Base-by-base conservation (phyloP, 192 early-diverging fungal genomes). In the Lobosporangium transversale region DNA sequence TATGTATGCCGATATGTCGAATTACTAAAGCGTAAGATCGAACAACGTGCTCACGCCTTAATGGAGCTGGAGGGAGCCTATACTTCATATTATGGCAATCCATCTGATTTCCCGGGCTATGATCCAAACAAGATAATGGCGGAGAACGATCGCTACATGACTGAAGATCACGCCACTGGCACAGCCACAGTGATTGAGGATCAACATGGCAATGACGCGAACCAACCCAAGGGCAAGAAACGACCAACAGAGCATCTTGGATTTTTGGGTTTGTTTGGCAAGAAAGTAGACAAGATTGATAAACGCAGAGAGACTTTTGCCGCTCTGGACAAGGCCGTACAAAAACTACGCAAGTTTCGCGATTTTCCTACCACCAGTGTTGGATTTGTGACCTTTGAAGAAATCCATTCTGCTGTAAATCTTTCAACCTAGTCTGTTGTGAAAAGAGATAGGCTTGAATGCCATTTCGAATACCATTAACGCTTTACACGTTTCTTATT, bases 331-430 rank as follows among this genome's bases (percentile, higher is more conserved):
- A 62, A 71, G 43, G 57, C 84, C 20, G 84, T 87, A 1, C 32
- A 67, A 30, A 83, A 75, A 70, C 89, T 64, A 82, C 80, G 68
- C 74, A 60, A 78, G 84, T 75, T 23, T 20, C 54, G 37, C 70
- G 78, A 66, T 30, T 78, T 33, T 61, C 29, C 71, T 3, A 59
- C 79, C 29, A 83, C 90, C 1, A 88, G 84, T 17, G 87, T 89
- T 24, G 92, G 89, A 2, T 94, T 94, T 63, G 90, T 94, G n/a
- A 94, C 92, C 17, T 94, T 91, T 68, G 85, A 88, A 55, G 83
- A 88, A 29, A 81, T 91, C n/a, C 82, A 84, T 24, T 85, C 88
- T 37, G 92, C 92, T 30, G 87, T 88, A 84, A 63, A 83, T 61
- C 20, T 27, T n/a, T n/a, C n/a, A n/a, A n/a, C n/a, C n/a, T n/a